Evolutionary conservation across 1,139 yeast species (phyloP).

Genomic region (Pichia sp.): DNA sequence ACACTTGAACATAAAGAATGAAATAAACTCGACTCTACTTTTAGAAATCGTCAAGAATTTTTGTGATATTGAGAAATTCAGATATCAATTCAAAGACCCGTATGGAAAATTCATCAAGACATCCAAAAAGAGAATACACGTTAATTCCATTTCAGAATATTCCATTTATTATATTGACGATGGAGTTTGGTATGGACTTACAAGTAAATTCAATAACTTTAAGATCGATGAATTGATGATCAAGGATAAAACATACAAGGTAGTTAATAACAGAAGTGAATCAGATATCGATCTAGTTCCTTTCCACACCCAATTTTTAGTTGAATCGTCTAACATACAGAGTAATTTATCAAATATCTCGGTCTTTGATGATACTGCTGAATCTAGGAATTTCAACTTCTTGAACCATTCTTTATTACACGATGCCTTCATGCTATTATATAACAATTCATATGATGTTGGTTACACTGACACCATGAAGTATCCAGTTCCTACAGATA

Average conservation of each 20-base stretch:
- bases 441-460: conserved; percentile 21
- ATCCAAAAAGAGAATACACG: conserved; percentile 13
- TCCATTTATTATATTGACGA: conserved; percentile 33
- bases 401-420: conserved; percentile 37
- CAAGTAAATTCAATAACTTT: conserved; percentile 38
- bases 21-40: conserved; percentile 42
- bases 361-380: conserved; percentile 36
- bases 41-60: conserved; percentile 43
- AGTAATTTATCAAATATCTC: conserved; percentile 32
- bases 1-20: conserved; percentile 35
- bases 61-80: conserved; percentile 36
- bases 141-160: conserved; percentile 17
- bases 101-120: conserved; percentile 12
- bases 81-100: conserved; percentile 15
- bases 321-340: conserved; percentile 28
- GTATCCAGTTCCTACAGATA: conserved; percentile 33
- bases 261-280: conserved; percentile 4
- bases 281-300: conserved; percentile 21
- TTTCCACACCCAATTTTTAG: conserved; percentile 17
- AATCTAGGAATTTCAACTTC: conserved; percentile 32
- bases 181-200: conserved; percentile 40
- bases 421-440: conserved; percentile 35
- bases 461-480: conserved; percentile 29
- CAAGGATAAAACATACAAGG: conserved; percentile 20
- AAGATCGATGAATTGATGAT: conserved; percentile 35